These are phyloP conservation scores for Spathaspora sp. DNA, from an alignment of 1,139 yeast genomes.

Conservation along the genomic window DNA sequence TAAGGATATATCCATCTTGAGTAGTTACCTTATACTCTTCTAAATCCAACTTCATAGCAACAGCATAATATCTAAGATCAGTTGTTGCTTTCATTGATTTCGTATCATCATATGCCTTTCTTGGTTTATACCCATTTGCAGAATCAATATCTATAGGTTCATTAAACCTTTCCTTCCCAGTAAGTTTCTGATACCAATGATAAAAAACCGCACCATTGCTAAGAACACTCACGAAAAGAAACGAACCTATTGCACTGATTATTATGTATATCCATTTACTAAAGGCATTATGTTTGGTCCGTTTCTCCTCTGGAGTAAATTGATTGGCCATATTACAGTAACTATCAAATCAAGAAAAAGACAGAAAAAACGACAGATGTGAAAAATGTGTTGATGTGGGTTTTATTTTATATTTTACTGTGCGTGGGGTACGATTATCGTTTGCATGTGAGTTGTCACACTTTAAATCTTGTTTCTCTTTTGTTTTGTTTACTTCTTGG, in stretches of 20 bases:
- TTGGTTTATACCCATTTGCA: slow-evolving; percentile 23
- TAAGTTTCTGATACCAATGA: slow-evolving; percentile 24
- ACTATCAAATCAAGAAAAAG: neutral
- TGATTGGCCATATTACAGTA: slow-evolving; percentile 7
- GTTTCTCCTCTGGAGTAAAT: slow-evolving; percentile 10
- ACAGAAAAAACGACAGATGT: neutral
- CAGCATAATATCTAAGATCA: slow-evolving; percentile 61
- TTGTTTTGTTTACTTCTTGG: neutral
- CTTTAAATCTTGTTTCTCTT: neutral
- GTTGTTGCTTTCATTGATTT: slow-evolving; percentile 27
- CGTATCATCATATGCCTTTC: slow-evolving; percentile 32
- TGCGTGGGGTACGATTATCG: neutral
- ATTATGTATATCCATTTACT: slow-evolving; percentile 21
- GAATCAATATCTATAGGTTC: slow-evolving; percentile 12
- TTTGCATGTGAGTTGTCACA: neutral
- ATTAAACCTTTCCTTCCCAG: slow-evolving; percentile 23
- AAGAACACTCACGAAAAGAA: slow-evolving; percentile 26
- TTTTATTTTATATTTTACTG: neutral
- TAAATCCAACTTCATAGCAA: slow-evolving; percentile 57
- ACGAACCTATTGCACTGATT: slow-evolving; percentile 28
- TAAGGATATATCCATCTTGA: slow-evolving; percentile 74
- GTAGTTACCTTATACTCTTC: slow-evolving; percentile 64
- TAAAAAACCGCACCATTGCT: slow-evolving; percentile 27
- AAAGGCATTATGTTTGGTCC: slow-evolving; percentile 17
- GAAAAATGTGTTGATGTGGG: neutral